phyloP scores from a whole-genome alignment of 1,139 yeast species.

The Pichia sp. region DNA sequence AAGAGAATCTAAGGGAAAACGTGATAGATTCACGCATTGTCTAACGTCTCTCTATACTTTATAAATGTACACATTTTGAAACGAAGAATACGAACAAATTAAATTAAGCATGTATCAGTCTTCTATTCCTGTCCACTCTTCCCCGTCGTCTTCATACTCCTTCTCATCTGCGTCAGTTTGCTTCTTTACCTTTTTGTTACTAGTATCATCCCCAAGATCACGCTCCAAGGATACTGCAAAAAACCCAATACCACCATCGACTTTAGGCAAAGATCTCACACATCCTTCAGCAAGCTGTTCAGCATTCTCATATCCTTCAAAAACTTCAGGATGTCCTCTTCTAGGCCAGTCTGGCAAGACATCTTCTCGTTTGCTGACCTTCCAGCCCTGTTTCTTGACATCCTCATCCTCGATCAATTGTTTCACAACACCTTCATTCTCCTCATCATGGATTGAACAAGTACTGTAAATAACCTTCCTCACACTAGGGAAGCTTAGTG shows the following conservation, averaged over 20 bases:
- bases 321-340: constrained; percentile 70
- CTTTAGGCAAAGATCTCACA: constrained; percentile 74
- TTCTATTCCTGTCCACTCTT: constrained; percentile 6
- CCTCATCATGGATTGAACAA: constrained; percentile 89
- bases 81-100: too few species aligned
- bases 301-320: constrained; percentile 40
- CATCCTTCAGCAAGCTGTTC: constrained; percentile 72
- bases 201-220: constrained; percentile 9
- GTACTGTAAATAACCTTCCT: constrained; percentile 85
- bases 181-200: too few species aligned
- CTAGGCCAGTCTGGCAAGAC: constrained; percentile 82
- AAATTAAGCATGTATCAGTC: constrained; percentile 7
- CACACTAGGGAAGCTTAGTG: constrained; percentile 73
- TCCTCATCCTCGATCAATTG: constrained; percentile 61
- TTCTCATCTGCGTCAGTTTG: too few species aligned
- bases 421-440: constrained; percentile 85
- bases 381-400: constrained; percentile 66
- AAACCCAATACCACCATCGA: constrained; percentile 92
- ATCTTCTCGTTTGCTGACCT: constrained; percentile 48
- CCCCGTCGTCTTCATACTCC: constrained; percentile 5
- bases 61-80: too few species aligned
- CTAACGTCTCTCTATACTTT: too few species aligned
- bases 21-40: too few species aligned
- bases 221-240: constrained; percentile 80
- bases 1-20: constrained; percentile 36